These are phyloP conservation scores for Colletotrichum sp. DNA, from an alignment of 2,329 filamentous ascomycete species.

Conservation along the genomic window DNA sequence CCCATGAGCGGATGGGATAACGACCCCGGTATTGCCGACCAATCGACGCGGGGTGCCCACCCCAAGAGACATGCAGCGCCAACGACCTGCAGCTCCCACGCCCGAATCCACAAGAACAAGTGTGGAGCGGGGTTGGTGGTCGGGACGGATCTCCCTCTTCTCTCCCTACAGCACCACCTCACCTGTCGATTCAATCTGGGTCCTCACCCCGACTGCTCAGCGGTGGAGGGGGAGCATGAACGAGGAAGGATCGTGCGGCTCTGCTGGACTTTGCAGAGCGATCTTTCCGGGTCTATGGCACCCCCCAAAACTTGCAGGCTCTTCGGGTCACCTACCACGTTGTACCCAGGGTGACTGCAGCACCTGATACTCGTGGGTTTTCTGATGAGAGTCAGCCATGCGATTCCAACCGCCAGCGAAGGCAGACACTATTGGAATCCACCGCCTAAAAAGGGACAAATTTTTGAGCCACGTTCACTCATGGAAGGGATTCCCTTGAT, in stretches of 20 bases:
- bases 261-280: background rate
- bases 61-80: background rate
- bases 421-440: background rate
- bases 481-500: background rate
- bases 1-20: background rate
- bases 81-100: background rate
- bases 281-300: background rate
- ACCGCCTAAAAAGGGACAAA: background rate
- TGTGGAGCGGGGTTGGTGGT: background rate
- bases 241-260: background rate
- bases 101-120: background rate
- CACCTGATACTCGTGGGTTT: background rate
- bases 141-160: background rate
- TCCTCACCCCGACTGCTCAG: background rate
- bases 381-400: background rate
- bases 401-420: background rate
- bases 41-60: background rate
- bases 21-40: background rate
- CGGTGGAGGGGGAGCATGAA: background rate
- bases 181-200: background rate
- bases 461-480: background rate
- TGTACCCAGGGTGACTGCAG: background rate
- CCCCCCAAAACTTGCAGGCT: background rate
- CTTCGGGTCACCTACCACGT: background rate
- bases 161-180: background rate